Evolutionary conservation across 2,329 filamentous ascomycete genomes (phyloP).

Genomic region (Penicillium aurantiogriseum): DNA sequence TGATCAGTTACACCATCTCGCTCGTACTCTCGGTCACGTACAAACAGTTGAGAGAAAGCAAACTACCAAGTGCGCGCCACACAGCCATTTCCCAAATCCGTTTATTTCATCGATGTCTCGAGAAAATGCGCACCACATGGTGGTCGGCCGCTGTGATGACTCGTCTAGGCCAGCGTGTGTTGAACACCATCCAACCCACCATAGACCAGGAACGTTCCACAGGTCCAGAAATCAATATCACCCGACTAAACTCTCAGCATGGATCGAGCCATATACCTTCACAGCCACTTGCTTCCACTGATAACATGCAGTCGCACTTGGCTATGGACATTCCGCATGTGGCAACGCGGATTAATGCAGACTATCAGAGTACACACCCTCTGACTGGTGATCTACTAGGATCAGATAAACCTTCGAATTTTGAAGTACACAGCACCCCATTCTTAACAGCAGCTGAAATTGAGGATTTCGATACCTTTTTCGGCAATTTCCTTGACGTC

Average conservation of each 20-base stretch:
- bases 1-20: slow-evolving; percentile 18
- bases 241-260: background rate
- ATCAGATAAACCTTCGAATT: background rate
- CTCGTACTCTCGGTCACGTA: slow-evolving; percentile 18
- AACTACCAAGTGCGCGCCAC: slow-evolving; percentile 10
- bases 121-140: slow-evolving; percentile 13
- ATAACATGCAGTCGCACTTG: background rate
- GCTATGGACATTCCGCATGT: background rate
- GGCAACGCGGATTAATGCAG: background rate
- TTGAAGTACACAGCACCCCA: background rate
- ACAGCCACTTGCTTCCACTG: background rate
- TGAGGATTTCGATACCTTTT: slow-evolving; percentile 12
- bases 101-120: slow-evolving; percentile 12
- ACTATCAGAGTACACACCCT: background rate
- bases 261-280: background rate
- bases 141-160: slow-evolving; percentile 19
- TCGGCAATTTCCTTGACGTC: slow-evolving; percentile 16
- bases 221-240: background rate
- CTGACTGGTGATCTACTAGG: background rate
- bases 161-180: slow-evolving; percentile 11
- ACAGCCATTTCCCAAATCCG: slow-evolving; percentile 10
- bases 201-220: slow-evolving; percentile 4
- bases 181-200: slow-evolving; percentile 12
- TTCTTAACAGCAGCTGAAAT: background rate
- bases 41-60: slow-evolving; percentile 15